Percentiles rank a stretch among this genome's conserved stretches.
phyloP scores from a whole-genome alignment of 176 grass and related monocot species.

The Neostapfia colusana region DNA sequence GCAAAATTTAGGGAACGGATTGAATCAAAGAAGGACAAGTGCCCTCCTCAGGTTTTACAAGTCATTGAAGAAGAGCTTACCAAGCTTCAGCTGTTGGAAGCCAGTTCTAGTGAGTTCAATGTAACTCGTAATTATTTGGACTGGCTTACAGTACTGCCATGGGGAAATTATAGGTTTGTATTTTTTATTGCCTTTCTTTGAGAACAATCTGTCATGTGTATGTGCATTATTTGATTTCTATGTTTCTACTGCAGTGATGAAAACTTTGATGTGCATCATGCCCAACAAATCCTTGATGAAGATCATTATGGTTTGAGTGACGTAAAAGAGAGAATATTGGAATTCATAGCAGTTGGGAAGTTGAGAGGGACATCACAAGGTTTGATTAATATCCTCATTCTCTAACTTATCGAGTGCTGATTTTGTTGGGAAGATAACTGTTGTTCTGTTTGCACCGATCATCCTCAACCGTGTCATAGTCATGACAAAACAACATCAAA shows the following conservation, averaged over 20 bases:
- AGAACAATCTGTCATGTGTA: conserved; percentile 9
- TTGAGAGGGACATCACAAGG: conserved; percentile 97
- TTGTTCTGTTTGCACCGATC: conserved; percentile 23
- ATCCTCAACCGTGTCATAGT: background rate
- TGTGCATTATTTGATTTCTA: conserved; percentile 28
- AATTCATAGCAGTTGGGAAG: conserved; percentile 99
- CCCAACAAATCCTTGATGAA: conserved; percentile 96
- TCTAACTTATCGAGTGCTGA: conserved; percentile 24
- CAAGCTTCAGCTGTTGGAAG: conserved; percentile 86
- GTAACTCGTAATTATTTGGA: conserved; percentile 99
- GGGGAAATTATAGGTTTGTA: conserved; percentile 96
- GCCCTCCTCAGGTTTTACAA: conserved; percentile 94
- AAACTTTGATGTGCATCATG: conserved; percentile 93
- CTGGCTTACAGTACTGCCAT: conserved; percentile 92
- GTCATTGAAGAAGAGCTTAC: conserved; percentile 96
- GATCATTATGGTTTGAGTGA: conserved; percentile 99
- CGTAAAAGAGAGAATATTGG: conserved; percentile 96
- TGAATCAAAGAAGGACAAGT: conserved; percentile 87
- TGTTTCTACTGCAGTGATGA: conserved; percentile 62
- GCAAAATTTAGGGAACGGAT: conserved; percentile 95
- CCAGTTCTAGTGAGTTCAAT: conserved; percentile 95
- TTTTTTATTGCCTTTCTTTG: conserved; percentile 27
- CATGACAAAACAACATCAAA: background rate
- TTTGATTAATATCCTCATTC: conserved; percentile 32
- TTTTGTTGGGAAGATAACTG: conserved; percentile 6